Percentiles rank a stretch among this genome's conserved stretches.
Conservation (phyloP, 140 eudicot species). For the Anethum foeniculum region DNA sequence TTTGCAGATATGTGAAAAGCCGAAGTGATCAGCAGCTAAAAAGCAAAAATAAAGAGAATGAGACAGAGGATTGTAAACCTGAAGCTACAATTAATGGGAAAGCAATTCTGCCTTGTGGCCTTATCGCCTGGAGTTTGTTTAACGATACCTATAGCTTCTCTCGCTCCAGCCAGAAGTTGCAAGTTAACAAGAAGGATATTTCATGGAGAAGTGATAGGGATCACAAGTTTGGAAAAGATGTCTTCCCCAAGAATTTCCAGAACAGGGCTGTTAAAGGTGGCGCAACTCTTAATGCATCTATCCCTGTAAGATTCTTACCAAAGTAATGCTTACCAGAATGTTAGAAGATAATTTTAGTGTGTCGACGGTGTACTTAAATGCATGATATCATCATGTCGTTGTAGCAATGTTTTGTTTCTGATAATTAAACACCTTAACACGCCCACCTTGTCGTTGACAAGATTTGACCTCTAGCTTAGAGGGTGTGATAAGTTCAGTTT, state of each 20-base stretch:
- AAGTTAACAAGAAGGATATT: constrained; percentile 55
- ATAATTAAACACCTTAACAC: background rate
- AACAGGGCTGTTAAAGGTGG: constrained; percentile 63
- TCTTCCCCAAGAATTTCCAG: constrained; percentile 73
- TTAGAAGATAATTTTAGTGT: background rate
- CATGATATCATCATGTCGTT: background rate
- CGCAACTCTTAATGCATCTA: constrained; percentile 37
- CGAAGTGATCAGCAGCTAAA: constrained; percentile 90
- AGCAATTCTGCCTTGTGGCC: constrained; percentile 87
- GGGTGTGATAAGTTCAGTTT: background rate
- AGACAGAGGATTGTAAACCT: constrained; percentile 52
- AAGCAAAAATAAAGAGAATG: constrained; percentile 28
- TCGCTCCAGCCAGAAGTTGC: constrained; percentile 23
- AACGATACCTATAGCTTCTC: constrained; percentile 78
- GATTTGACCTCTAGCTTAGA: background rate
- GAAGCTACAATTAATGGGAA: constrained; percentile 43
- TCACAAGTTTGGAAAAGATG: constrained; percentile 71
- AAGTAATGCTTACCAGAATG: background rate
- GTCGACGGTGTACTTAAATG: background rate
- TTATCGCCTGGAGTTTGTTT: constrained; percentile 91
- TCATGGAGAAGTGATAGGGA: constrained; percentile 95
- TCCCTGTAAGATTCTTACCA: constrained; percentile 51
- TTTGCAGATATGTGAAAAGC: constrained; percentile 83
- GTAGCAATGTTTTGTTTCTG: background rate
- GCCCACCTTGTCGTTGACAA: background rate